phyloP scores from a whole-genome alignment of 495 filamentous ascomycete species.

The Xylaria longipes region DNA sequence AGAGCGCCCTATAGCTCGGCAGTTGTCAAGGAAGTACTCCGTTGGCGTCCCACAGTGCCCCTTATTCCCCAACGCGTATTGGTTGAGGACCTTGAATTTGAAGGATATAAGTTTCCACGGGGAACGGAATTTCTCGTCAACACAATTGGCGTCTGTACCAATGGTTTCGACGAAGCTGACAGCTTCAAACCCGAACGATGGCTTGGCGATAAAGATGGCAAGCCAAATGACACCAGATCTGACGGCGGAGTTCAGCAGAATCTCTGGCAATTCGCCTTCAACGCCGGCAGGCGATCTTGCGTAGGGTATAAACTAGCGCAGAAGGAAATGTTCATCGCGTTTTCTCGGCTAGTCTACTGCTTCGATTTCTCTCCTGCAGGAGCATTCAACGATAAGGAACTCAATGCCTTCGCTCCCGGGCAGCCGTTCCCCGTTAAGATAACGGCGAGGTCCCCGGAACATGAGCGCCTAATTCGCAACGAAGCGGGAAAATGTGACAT shows the following conservation, averaged over 20 bases:
- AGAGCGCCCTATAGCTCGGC: constrained; percentile 56
- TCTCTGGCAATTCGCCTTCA: constrained; percentile 45
- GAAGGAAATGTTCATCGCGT: constrained; percentile 49
- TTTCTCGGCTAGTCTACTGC: constrained; percentile 52
- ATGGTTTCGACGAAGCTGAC: constrained; percentile 40
- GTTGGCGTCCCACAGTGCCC: constrained; percentile 59
- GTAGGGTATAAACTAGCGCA: constrained; percentile 55
- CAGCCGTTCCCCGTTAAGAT: constrained; percentile 41
- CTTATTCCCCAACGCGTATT: constrained; percentile 40
- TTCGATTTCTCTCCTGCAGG: constrained; percentile 44
- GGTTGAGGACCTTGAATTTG: constrained; percentile 56
- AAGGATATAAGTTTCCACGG: constrained; percentile 56
- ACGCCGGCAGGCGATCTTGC: constrained; percentile 51
- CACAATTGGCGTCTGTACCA: constrained; percentile 36
- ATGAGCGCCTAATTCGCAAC: constrained; percentile 35
- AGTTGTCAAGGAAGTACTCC: constrained; percentile 60
- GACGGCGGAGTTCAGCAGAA: constrained; percentile 3
- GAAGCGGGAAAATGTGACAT: constrained; percentile 18
- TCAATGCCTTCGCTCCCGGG: constrained; percentile 38
- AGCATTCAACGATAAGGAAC: constrained; percentile 24
- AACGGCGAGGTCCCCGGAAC: constrained; percentile 32
- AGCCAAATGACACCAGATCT: constrained; percentile 39
- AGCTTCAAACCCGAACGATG: constrained; percentile 57
- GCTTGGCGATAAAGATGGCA: constrained; percentile 47
- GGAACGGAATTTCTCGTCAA: constrained; percentile 50